These are phyloP conservation scores for Salix viminalis DNA, from an alignment of 345 rosid species.

Conservation along the genomic window DNA sequence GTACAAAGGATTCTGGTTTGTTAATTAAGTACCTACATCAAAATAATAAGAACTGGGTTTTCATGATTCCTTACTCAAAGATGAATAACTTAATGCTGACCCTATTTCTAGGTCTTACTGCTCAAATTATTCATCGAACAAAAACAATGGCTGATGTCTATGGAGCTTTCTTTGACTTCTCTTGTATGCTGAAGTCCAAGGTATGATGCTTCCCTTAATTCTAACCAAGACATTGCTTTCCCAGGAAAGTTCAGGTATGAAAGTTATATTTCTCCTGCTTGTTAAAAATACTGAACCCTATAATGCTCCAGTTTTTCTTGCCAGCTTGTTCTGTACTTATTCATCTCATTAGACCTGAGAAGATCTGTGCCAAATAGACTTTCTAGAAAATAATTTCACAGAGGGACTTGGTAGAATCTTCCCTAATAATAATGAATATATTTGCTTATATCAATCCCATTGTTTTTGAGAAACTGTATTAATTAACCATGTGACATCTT, in stretches of 20 bases:
- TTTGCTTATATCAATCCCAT: background rate
- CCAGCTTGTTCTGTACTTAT: background rate
- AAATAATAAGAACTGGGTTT: background rate
- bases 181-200: conserved; percentile 68
- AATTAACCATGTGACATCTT: background rate
- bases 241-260: background rate
- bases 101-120: conserved; percentile 69
- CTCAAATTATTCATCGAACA: conserved; percentile 75
- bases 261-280: background rate
- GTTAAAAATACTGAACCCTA: background rate
- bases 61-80: background rate
- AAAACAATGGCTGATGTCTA: conserved; percentile 86
- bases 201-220: conserved; percentile 19
- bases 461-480: background rate
- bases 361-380: background rate
- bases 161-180: conserved; percentile 77
- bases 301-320: background rate
- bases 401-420: background rate
- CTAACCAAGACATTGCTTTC: background rate
- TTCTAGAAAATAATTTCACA: background rate
- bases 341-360: background rate
- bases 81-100: background rate
- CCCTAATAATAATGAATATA: background rate
- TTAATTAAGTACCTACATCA: background rate
- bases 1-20: background rate